Evolutionary conservation across 306 rosid species (phyloP).

Genomic region (Glycine tomentella): DNA sequence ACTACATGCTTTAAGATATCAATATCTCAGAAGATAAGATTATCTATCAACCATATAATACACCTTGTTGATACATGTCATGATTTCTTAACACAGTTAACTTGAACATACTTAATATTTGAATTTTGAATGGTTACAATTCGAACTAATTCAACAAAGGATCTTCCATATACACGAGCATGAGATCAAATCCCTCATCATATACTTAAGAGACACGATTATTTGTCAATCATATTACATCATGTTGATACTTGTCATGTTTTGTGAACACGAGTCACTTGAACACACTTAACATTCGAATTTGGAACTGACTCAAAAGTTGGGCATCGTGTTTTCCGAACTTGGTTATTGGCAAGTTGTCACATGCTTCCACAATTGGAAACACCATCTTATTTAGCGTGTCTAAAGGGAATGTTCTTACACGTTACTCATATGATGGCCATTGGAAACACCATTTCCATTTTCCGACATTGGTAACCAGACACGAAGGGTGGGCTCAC

Average conservation of each 20-base stretch:
- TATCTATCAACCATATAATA: not conserved
- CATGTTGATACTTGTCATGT: too few relatives aligned
- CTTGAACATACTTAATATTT: too few relatives aligned
- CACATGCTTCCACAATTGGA: not conserved
- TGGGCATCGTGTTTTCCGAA: not conserved
- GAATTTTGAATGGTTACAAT: too few relatives aligned
- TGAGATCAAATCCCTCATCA: too few relatives aligned
- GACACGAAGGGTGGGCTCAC: not conserved
- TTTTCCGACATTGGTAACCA: not conserved
- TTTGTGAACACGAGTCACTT: constrained; percentile 14
- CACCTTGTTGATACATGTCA: not conserved
- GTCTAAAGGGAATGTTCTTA: constrained; percentile 11
- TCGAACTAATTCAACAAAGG: too few relatives aligned
- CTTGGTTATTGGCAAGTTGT: constrained; percentile 1
- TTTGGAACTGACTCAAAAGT: not conserved
- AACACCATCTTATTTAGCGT: not conserved
- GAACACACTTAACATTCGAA: not conserved
- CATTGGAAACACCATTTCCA: constrained; percentile 14
- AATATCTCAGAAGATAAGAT: not conserved
- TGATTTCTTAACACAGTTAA: not conserved
- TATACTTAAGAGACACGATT: too few relatives aligned
- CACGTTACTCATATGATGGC: constrained; percentile 6
- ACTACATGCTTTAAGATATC: not conserved
- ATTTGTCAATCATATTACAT: too few relatives aligned
- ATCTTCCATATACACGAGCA: too few relatives aligned